A percentile compares a stretch with the other conserved stretches of the same genome.
Conservation (phyloP, 208 protist species). For the Zelonia costaricensis region DNA sequence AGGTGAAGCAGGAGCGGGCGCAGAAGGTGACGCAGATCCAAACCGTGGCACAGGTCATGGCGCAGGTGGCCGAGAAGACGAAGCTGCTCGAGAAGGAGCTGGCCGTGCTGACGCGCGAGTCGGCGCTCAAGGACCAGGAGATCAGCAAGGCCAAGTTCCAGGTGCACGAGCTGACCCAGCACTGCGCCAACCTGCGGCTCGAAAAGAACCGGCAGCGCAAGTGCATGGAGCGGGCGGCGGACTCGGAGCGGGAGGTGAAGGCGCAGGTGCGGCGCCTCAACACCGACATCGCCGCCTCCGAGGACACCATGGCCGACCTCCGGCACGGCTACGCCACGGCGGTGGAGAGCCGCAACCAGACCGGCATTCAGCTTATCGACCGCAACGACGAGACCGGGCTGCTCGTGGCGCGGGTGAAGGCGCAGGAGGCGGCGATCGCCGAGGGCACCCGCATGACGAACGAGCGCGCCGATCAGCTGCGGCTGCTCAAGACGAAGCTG, state of each 20-base stretch:
- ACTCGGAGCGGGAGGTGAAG: constrained; percentile 79
- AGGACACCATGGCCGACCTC: constrained; percentile 90
- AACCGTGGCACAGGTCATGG: constrained; percentile 89
- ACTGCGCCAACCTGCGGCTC: constrained; percentile 73
- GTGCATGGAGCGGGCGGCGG: constrained; percentile 46
- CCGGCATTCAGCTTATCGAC: constrained; percentile 97
- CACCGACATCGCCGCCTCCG: constrained; percentile 81
- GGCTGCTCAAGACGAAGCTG: constrained; percentile 68
- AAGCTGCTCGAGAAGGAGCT: constrained; percentile 96
- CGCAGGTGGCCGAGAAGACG: constrained; percentile 96
- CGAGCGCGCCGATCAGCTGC: constrained; percentile 74
- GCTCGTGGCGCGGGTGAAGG: constrained; percentile 93
- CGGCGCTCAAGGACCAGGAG: constrained; percentile 85
- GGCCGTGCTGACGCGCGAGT: constrained; percentile 89
- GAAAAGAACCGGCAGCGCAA: constrained; percentile 89
- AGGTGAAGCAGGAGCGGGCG: constrained; percentile 92
- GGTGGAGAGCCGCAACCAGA: constrained; percentile 92
- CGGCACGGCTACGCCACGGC: constrained; percentile 82
- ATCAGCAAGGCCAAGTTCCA: constrained; percentile 81
- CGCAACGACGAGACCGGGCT: constrained; percentile 96
- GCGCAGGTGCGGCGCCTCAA: constrained; percentile 93
- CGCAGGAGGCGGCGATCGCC: constrained; percentile 89
- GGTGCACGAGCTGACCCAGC: constrained; percentile 68
- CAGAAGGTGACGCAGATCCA: constrained; percentile 95
- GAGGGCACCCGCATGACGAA: constrained; percentile 87